Base-by-base conservation (phyloP, 2,329 filamentous ascomycete genomes). In the Knoxdaviesia capensis region DNA sequence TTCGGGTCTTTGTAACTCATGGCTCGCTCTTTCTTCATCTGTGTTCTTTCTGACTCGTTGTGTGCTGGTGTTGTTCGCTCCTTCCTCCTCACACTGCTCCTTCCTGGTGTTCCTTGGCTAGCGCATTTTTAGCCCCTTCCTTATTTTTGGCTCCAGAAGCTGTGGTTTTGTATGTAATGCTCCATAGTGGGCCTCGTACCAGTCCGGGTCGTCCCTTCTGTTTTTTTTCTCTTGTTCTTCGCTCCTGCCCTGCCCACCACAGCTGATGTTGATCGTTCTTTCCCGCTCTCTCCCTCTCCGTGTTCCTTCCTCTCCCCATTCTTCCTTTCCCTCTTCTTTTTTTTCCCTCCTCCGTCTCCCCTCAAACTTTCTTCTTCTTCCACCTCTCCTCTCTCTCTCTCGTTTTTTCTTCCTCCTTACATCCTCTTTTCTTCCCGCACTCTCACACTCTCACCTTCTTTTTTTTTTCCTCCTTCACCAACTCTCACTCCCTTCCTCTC, bases 251-350 rank as follows among this genome's bases (percentile, higher is more conserved):
- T 30, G 29, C 11, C 11, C 28, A 39, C 42, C 40, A 39, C 34
- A 30, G 34, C 38, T 45, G 31, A 7, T 34, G 39, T 29, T 9
- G 5, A 28, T 32, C n/a, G 42, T 49, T 48, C 46, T 52, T 49
- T 48, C 50, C 56, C 55, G 53, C 54, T 51, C 37, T 41, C 48
- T 53, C 52, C 52, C 52, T 54, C 52, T 51, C 53, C 50, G 47
- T 48, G 50, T 49, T 52, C 50, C 48, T 52, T 49, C 50, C 51
- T 47, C 47, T 43, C 38, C 41, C 41, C 40, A 33, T 38, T 43
- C 38, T 43, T 40, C 38, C 36, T 34, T 38, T 49, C 50, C 41
- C 48, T 52, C 49, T 54, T 50, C 48, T 44, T 46, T 40, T 48
- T 51, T 48, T 48, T 20, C 20, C 47, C 47, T 44, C 48, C 45